These are phyloP conservation scores for Angomonas ambiguus DNA, from an alignment of 208 protist species.

Conservation along the genomic window DNA sequence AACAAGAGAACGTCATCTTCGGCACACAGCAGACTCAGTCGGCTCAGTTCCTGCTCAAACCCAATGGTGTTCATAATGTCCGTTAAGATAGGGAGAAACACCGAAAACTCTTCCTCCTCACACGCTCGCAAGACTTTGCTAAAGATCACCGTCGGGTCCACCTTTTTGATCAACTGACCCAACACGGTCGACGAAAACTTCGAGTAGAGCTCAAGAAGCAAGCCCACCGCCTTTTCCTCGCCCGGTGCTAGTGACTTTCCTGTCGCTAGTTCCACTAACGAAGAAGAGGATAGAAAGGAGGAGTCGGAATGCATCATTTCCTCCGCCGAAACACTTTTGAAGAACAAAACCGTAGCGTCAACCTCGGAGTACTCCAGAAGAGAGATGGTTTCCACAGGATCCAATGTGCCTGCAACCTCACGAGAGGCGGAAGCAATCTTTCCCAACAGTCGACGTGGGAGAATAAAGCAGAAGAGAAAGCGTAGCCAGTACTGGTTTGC, in stretches of 20 bases:
- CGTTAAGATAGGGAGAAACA: slow-evolving; percentile 57
- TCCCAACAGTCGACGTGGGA: slow-evolving; percentile 38
- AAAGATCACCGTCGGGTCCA: slow-evolving; percentile 49
- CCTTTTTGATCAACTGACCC: slow-evolving; percentile 39
- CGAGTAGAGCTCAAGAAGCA: slow-evolving; percentile 52
- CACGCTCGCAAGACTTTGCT: slow-evolving; percentile 45
- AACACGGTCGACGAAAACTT: slow-evolving; percentile 44
- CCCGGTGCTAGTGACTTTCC: slow-evolving; percentile 5
- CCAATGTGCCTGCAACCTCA: neutral
- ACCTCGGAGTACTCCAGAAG: neutral
- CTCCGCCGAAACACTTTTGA: neutral
- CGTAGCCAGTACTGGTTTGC: slow-evolving; percentile 46
- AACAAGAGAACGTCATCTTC: slow-evolving; percentile 49
- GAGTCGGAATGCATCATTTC: neutral
- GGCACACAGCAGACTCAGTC: slow-evolving; percentile 36
- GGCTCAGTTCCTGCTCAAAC: slow-evolving; percentile 55
- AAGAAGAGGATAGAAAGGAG: neutral
- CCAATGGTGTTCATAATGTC: slow-evolving; percentile 49
- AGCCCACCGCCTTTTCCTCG: slow-evolving; percentile 21
- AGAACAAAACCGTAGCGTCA: neutral
- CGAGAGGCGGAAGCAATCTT: neutral
- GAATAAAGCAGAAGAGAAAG: slow-evolving; percentile 56
- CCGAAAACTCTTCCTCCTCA: slow-evolving; percentile 42
- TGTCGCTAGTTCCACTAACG: too few species aligned
- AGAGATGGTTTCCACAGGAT: neutral